A percentile compares a stretch with the other conserved stretches of the same genome.
These are phyloP conservation scores for Aschersonia sp. DNA, from an alignment of 2,329 filamentous ascomycete genomes.

Conservation along the genomic window DNA sequence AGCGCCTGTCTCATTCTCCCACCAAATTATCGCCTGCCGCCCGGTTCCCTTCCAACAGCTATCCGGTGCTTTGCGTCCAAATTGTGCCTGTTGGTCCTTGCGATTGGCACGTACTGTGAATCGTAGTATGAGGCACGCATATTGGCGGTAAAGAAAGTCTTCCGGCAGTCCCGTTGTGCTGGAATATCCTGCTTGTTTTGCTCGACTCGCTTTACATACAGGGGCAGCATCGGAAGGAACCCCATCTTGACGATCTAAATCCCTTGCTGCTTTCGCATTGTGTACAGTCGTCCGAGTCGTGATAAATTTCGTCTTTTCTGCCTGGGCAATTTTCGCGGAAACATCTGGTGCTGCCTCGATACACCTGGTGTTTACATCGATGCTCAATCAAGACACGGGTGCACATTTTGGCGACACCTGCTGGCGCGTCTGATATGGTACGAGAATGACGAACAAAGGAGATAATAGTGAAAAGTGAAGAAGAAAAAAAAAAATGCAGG, in stretches of 20 bases:
- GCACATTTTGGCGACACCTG: slow-evolving; percentile 14
- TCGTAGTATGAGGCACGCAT: too few species aligned
- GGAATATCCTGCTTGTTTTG: background rate
- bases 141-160: too few species aligned
- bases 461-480: background rate
- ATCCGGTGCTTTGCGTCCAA: too few species aligned
- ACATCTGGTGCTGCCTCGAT: slow-evolving; percentile 20
- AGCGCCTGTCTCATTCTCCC: too few species aligned
- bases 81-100: too few species aligned
- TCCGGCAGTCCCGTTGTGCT: background rate
- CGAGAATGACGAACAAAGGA: background rate
- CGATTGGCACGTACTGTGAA: too few species aligned
- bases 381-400: slow-evolving; percentile 18
- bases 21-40: too few species aligned
- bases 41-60: too few species aligned
- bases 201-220: slow-evolving; percentile 10
- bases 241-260: slow-evolving; percentile 20
- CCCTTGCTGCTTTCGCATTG: slow-evolving; percentile 17
- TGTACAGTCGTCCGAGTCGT: slow-evolving; percentile 17
- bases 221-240: slow-evolving; percentile 18
- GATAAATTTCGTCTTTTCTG: slow-evolving; percentile 15
- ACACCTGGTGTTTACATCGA: slow-evolving; percentile 20
- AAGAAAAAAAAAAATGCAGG: too few species aligned
- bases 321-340: slow-evolving; percentile 16
- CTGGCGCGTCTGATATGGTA: background rate